Conservation (phyloP, 2,329 filamentous ascomycete species). For the Penicillium sp. region DNA sequence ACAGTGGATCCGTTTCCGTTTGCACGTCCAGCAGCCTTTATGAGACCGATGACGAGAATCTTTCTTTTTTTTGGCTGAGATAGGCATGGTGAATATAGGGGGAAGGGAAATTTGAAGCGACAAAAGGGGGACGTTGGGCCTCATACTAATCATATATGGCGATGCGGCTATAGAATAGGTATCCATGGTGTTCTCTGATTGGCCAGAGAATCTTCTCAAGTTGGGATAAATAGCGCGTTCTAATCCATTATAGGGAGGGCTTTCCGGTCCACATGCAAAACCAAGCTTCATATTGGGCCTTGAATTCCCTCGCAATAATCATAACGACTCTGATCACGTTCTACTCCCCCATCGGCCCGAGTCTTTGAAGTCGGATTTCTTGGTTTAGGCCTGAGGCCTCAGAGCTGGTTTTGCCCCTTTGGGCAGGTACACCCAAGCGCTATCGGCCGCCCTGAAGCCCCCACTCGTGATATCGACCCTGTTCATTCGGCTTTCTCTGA, state of each 20-base stretch:
- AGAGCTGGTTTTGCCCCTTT: conserved; percentile 8
- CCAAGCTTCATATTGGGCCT: conserved; percentile 9
- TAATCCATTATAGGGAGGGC: conserved; percentile 18
- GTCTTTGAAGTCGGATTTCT: background rate
- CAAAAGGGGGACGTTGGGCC: background rate
- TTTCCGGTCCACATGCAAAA: conserved; percentile 6
- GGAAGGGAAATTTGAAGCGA: conserved; percentile 3
- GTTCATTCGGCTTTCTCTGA: background rate
- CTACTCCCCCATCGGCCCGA: background rate
- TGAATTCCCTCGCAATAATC: conserved; percentile 17
- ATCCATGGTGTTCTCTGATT: conserved; percentile 14
- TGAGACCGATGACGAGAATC: conserved; percentile 22
- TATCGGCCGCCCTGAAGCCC: background rate
- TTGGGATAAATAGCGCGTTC: conserved; percentile 17
- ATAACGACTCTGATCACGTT: background rate
- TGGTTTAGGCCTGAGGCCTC: background rate
- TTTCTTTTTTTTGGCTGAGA: conserved; percentile 11
- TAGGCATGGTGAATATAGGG: conserved; percentile 8
- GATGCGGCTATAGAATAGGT: conserved; percentile 2
- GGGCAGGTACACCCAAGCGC: conserved; percentile 22
- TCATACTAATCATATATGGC: conserved; percentile 18
- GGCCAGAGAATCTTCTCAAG: conserved; percentile 24
- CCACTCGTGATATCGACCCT: background rate
- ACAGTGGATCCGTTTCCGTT: conserved; percentile 24
- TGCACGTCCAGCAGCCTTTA: conserved; percentile 28